Conservation (phyloP, 2,329 filamentous ascomycete species). For the Fusarium veterinarium region DNA sequence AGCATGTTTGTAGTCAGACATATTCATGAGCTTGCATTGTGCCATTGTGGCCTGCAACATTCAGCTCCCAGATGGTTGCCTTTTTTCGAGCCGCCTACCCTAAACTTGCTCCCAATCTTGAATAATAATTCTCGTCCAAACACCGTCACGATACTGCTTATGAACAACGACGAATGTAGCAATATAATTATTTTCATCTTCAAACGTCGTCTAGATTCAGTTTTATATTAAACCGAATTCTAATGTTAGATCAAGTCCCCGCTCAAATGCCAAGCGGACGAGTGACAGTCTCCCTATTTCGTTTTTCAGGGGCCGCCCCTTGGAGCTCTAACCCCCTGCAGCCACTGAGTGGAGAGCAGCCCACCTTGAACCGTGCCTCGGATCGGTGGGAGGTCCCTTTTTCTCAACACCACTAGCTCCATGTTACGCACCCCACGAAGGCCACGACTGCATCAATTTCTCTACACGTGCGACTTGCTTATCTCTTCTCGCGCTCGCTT, state of each 20-base stretch:
- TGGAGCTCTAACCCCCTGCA: slow-evolving; percentile 29
- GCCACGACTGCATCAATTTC: slow-evolving; percentile 41
- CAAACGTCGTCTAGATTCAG: neutral
- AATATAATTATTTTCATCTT: neutral
- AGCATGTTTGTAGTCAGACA: neutral
- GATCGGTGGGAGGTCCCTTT: slow-evolving; percentile 36
- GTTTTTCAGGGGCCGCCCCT: slow-evolving; percentile 38
- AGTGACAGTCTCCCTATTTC: slow-evolving; percentile 38
- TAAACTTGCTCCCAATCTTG: neutral
- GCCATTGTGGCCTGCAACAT: neutral
- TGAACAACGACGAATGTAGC: neutral
- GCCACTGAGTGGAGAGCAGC: slow-evolving; percentile 6
- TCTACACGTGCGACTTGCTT: slow-evolving; percentile 1
- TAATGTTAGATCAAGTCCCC: neutral
- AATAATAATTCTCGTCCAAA: neutral
- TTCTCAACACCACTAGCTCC: slow-evolving; percentile 39
- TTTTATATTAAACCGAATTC: neutral
- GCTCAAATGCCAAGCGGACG: neutral
- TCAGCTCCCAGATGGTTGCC: neutral
- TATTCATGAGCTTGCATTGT: neutral
- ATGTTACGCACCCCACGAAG: slow-evolving; percentile 34
- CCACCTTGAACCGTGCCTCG: slow-evolving; percentile 32
- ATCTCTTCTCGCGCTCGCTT: slow-evolving; percentile 12
- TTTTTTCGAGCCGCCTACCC: neutral
- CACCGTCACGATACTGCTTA: too few species aligned